These are phyloP conservation scores for Candida oleophila DNA, from an alignment of 805 yeast species.

Conservation along the genomic window DNA sequence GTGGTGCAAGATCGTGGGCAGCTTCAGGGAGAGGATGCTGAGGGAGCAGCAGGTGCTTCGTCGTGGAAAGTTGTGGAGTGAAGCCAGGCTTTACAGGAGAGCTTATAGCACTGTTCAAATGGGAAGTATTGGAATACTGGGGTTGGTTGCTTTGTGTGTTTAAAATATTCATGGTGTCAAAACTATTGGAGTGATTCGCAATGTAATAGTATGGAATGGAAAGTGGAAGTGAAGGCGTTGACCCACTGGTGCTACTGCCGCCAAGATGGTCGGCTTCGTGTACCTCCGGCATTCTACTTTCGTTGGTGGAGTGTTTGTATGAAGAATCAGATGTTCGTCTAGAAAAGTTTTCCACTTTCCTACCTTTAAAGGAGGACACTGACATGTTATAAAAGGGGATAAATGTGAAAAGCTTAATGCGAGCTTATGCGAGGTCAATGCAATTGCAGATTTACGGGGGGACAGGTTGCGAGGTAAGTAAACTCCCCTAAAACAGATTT, in stretches of 20 bases:
- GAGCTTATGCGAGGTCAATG: too few relatives aligned
- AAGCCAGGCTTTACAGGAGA: background rate
- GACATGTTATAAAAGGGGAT: background rate
- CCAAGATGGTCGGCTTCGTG: background rate
- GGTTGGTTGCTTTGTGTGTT: constrained; percentile 10
- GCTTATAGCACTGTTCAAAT: constrained; percentile 8
- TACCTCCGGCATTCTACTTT: background rate
- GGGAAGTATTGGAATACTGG: constrained; percentile 27
- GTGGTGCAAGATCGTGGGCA: background rate
- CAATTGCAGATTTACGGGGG: too few relatives aligned
- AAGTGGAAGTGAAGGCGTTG: constrained; percentile 26
- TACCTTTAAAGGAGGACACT: background rate
- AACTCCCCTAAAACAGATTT: background rate
- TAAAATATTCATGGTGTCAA: constrained; percentile 27
- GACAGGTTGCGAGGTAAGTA: background rate
- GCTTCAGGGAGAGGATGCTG: background rate
- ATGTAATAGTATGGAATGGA: constrained; percentile 27
- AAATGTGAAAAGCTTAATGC: background rate
- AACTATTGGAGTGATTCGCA: constrained; percentile 17
- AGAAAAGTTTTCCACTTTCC: background rate
- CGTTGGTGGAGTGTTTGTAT: background rate
- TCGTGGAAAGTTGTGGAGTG: background rate
- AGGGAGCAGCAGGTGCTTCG: background rate
- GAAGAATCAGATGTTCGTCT: background rate
- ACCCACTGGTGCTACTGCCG: constrained; percentile 8